A percentile compares a stretch with the other conserved stretches of the same genome.
Conservation (phyloP, 768 basidiomycete genomes). For the Podaxis sp. region DNA sequence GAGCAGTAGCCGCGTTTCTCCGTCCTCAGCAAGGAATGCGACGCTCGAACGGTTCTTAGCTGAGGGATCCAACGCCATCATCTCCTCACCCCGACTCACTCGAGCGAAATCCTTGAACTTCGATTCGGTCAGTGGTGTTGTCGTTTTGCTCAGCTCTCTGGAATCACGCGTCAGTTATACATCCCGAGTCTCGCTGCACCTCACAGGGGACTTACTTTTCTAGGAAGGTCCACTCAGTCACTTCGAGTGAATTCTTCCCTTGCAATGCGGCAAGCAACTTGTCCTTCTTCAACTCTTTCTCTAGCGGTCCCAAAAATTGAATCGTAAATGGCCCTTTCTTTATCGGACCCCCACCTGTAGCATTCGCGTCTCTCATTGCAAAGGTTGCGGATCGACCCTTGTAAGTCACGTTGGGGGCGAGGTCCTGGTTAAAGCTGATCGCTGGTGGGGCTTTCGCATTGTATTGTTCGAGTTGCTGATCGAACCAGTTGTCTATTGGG, state of each 20-base stretch:
- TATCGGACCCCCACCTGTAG: not conserved
- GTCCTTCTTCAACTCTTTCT: not conserved
- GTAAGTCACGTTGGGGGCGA: not conserved
- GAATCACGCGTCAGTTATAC: not conserved
- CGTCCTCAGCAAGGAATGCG: not conserved
- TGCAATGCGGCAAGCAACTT: not conserved
- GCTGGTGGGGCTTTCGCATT: not conserved
- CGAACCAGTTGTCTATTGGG: not conserved
- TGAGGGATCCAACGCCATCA: not conserved
- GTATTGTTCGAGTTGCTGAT: not conserved
- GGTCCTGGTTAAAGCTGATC: not conserved
- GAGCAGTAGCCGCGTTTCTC: not conserved
- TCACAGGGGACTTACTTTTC: not conserved
- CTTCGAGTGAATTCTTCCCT: not conserved
- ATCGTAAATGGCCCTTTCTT: not conserved
- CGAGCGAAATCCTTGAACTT: not conserved
- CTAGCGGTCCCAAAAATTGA: not conserved
- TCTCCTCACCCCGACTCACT: not conserved
- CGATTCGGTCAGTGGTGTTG: not conserved
- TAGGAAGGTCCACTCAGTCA: not conserved
- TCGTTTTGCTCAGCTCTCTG: not conserved
- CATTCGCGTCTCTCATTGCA: not conserved
- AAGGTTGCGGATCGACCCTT: not conserved
- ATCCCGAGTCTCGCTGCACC: not conserved
- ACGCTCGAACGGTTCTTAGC: not conserved